Conservation (phyloP, 2,329 filamentous ascomycete genomes). For the Penicillium sp. region DNA sequence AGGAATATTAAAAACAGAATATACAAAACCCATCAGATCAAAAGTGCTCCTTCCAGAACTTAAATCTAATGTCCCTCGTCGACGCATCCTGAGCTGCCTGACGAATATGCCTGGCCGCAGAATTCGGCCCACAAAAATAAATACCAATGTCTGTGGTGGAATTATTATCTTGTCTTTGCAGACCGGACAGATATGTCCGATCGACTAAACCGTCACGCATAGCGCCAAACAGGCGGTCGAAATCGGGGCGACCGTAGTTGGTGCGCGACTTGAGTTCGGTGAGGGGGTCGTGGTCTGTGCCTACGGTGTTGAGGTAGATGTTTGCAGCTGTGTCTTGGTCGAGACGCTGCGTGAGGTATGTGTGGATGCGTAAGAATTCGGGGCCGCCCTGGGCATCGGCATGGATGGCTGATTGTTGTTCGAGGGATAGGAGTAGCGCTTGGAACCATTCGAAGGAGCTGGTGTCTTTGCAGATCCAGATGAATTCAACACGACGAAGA, state of each 20-base stretch:
- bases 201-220: constrained; percentile 88
- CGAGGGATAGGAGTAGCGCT: constrained; percentile 82
- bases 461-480: constrained; percentile 97
- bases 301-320: constrained; percentile 94
- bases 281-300: constrained; percentile 79
- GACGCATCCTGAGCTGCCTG: constrained; percentile 71
- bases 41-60: constrained; percentile 97
- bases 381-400: constrained; percentile 51
- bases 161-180: constrained; percentile 61
- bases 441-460: constrained; percentile 99
- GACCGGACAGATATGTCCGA: constrained; percentile 75
- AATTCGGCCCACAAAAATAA: constrained; percentile 92
- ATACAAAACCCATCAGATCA: constrained; percentile 24
- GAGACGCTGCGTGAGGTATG: constrained; percentile 89
- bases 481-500: constrained; percentile 93
- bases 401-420: constrained; percentile 74
- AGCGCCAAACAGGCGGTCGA: constrained; percentile 69
- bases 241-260: constrained; percentile 93
- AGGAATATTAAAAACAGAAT: constrained; percentile 1
- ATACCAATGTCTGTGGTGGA: constrained; percentile 81
- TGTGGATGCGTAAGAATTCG: constrained; percentile 96
- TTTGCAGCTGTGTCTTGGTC: constrained; percentile 92
- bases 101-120: constrained; percentile 76
- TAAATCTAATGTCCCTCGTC: constrained; percentile 78
- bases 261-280: constrained; percentile 87